Evolutionary conservation across 306 rosid genomes (phyloP).

Genomic region (Biancaea sappan): DNA sequence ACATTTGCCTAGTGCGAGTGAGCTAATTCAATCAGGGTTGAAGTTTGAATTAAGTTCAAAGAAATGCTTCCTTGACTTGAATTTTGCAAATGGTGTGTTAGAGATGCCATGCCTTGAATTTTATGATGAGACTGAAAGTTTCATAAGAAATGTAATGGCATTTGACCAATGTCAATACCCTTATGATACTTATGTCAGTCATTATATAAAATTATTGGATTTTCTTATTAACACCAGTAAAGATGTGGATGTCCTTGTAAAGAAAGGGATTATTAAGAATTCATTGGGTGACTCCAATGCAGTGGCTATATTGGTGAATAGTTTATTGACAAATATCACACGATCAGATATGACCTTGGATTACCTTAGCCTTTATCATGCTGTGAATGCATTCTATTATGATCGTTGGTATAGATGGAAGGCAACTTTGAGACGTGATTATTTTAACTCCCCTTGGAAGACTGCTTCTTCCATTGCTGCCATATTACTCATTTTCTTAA

Average conservation of each 20-base stretch:
- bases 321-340: constrained; percentile 3
- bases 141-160: constrained; percentile 34
- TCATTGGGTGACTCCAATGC: constrained; percentile 32
- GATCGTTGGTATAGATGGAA: constrained; percentile 20
- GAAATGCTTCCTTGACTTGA: constrained; percentile 27
- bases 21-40: constrained; percentile 23
- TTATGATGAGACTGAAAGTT: constrained; percentile 30
- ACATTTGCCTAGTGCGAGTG: constrained; percentile 30
- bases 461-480: constrained; percentile 26
- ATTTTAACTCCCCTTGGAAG: constrained; percentile 39
- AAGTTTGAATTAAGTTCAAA: constrained; percentile 20
- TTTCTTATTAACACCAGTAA: constrained; percentile 30
- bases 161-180: constrained; percentile 42
- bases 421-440: constrained; percentile 34
- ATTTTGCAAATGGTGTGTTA: constrained; percentile 21
- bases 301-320: constrained; percentile 35
- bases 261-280: constrained; percentile 32
- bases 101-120: constrained; percentile 32
- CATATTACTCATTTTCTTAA: constrained; percentile 24
- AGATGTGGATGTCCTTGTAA: constrained; percentile 38
- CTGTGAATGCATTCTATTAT: constrained; percentile 27
- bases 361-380: not conserved
- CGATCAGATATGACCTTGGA: not conserved
- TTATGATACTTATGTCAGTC: constrained; percentile 25
- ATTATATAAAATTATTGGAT: constrained; percentile 29